phyloP scores from a whole-genome alignment of 139 green algal genomes.

The Choricystis sp. region DNA sequence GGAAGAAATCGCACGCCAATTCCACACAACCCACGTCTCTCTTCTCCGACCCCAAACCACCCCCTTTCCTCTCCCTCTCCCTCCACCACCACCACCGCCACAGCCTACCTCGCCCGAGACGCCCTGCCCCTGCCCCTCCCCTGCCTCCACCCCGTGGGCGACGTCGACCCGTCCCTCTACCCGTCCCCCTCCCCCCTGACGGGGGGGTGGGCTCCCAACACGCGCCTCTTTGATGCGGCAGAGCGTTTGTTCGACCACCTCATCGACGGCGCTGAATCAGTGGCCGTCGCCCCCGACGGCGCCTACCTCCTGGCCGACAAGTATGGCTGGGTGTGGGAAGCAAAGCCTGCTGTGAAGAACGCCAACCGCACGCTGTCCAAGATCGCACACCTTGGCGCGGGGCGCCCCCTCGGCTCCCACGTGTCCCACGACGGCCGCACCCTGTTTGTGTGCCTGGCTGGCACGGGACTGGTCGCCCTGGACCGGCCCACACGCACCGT shows the following conservation, averaged over 20 bases:
- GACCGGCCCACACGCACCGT: conserved; percentile 5
- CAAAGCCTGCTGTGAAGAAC: not conserved
- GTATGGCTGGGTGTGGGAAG: conserved; percentile 8
- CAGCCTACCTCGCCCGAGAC: not conserved
- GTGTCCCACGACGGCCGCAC: conserved; percentile 6
- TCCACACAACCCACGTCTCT: too few species aligned
- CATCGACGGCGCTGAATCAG: conserved; percentile 16
- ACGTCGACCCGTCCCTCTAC: not conserved
- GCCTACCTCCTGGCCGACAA: conserved; percentile 17
- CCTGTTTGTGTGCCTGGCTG: conserved; percentile 9
- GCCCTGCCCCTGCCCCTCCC: not conserved
- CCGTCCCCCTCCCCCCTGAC: not conserved
- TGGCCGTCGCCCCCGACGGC: conserved; percentile 13
- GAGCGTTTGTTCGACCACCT: conserved; percentile 14
- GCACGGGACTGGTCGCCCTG: conserved; percentile 19
- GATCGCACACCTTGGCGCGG: conserved; percentile 15
- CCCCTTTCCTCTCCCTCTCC: too few species aligned
- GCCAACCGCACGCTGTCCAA: not conserved
- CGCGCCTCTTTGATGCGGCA: not conserved
- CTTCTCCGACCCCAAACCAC: too few species aligned
- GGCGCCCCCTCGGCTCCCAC: conserved; percentile 19
- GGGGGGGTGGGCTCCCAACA: conserved; percentile 12
- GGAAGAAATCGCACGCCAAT: too few species aligned
- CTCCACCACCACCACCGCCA: too few species aligned
- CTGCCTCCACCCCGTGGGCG: not conserved